Percentiles rank a stretch among this genome's conserved stretches.
These are phyloP conservation scores for Catharanthus roseus DNA, from an alignment of 257 asterid species.

Conservation along the genomic window DNA sequence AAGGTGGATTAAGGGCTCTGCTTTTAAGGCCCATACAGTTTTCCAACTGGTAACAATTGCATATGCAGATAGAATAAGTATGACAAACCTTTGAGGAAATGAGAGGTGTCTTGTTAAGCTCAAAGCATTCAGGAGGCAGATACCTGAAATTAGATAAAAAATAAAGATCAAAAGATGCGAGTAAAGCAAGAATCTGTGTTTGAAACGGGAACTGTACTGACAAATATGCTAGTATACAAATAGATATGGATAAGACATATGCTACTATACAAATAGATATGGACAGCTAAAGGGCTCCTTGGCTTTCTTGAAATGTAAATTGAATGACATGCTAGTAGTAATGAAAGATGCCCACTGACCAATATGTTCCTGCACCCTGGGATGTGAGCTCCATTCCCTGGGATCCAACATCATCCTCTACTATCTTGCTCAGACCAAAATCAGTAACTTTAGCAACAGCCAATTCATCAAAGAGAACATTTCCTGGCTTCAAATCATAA, in stretches of 20 bases:
- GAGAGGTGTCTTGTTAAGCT: conserved; percentile 87
- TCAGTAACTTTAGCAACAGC: conserved; percentile 92
- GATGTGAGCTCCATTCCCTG: conserved; percentile 99
- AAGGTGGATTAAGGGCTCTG: neutral
- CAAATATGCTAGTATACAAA: too few relatives aligned
- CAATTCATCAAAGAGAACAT: conserved; percentile 86
- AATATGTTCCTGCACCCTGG: conserved; percentile 99
- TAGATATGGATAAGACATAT: too few relatives aligned
- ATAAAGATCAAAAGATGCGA: conserved; percentile 4
- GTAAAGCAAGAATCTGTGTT: neutral
- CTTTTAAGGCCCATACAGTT: neutral
- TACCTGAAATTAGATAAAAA: conserved; percentile 51
- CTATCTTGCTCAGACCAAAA: conserved; percentile 99
- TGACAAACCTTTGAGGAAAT: conserved; percentile 87
- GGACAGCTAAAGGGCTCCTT: too few relatives aligned
- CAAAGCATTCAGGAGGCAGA: conserved; percentile 99
- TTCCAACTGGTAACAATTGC: neutral
- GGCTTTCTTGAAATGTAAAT: neutral
- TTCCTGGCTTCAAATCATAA: conserved; percentile 98
- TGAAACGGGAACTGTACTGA: neutral
- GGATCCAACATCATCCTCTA: conserved; percentile 96
- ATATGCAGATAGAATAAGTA: conserved; percentile 3
- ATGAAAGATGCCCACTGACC: conserved; percentile 46
- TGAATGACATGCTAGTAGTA: neutral
- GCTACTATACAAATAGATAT: too few relatives aligned